Conservation (phyloP, 176 grass and related monocot species). For the Ensete ventricosum region DNA sequence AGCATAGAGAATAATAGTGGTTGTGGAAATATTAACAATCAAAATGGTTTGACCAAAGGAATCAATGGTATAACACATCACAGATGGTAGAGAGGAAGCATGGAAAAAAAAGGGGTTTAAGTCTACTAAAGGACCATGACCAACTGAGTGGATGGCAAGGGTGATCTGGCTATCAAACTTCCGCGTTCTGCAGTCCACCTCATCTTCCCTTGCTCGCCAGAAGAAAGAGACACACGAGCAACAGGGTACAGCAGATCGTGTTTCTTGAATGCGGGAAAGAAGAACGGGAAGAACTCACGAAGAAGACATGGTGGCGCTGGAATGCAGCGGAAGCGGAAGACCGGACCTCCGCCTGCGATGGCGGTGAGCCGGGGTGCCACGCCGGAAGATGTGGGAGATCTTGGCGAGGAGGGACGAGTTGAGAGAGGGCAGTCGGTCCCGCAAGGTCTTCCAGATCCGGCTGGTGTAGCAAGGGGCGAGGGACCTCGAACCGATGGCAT, state of each 20-base stretch:
- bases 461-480: not conserved
- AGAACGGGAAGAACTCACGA: not conserved
- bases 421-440: constrained; percentile 4
- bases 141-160: too few species aligned
- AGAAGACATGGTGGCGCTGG: not conserved
- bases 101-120: too few species aligned
- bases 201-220: not conserved
- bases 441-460: constrained; percentile 10
- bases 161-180: too few species aligned
- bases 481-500: not conserved
- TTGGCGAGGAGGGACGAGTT: not conserved
- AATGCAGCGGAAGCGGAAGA: constrained; percentile 15
- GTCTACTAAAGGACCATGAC: too few species aligned
- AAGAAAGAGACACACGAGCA: not conserved
- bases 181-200: not conserved
- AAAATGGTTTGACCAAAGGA: too few species aligned
- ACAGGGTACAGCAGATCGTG: not conserved
- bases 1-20: too few species aligned
- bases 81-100: too few species aligned
- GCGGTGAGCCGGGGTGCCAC: not conserved
- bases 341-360: not conserved
- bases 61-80: too few species aligned
- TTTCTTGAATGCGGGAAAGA: too few species aligned
- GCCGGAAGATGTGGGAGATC: not conserved
- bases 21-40: too few species aligned